Base-by-base conservation (phyloP, 2,329 filamentous ascomycete species). In the Fusarium pininemorale region DNA sequence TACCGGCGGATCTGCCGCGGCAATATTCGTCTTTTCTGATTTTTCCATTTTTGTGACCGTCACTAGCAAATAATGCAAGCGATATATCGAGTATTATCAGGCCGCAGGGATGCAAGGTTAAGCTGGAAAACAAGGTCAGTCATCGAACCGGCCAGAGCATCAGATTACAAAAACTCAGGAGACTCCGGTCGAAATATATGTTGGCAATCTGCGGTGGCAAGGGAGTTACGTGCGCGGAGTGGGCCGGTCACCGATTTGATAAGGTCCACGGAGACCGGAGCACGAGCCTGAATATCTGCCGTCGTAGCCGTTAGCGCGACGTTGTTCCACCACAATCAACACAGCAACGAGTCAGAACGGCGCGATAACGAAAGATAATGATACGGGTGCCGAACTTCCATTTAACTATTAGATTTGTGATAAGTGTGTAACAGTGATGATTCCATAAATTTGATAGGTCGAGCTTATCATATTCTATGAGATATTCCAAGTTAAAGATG, bases 31-130 rank as follows among this genome's bases (percentile, higher is more conserved):
- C 53, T 55, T 55, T 30, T 55, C 53, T n/a, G 26, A 30, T 5
- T 55, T 39, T 3, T 24, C 37, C 53, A 55, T 55, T 1, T 30
- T n/a, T 13, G 14, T 11, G 16, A 4, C 22, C 5, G 12, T 6
- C 8, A 14, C 12, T 7, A 2, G 8, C 7, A 35, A 20, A 11
- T 5, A 12, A 7, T 35, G 3, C 7, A 24, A 51, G 5, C 7
- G 16, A 14, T 7, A 10, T 7, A 16, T 20, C 13, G 45, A 6
- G 6, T 15, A 16, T 12, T 16, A 3, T 22, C 26, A 15, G 20
- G 9, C 7, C 5, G 3, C 6, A 30, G 26, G 20, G 5, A 9
- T 15, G 10, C 7, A 22, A 22, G 6, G 14, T 15, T 7, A 0
- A 28, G 26, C 9, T n/a, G 22, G 15, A 24, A 8, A 14, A 9